Evolutionary conservation across 1,284 basidiomycete genomes (phyloP), one percentile per base, ranked within the genome.

Genomic region (Coriolopsis trogii): DNA sequence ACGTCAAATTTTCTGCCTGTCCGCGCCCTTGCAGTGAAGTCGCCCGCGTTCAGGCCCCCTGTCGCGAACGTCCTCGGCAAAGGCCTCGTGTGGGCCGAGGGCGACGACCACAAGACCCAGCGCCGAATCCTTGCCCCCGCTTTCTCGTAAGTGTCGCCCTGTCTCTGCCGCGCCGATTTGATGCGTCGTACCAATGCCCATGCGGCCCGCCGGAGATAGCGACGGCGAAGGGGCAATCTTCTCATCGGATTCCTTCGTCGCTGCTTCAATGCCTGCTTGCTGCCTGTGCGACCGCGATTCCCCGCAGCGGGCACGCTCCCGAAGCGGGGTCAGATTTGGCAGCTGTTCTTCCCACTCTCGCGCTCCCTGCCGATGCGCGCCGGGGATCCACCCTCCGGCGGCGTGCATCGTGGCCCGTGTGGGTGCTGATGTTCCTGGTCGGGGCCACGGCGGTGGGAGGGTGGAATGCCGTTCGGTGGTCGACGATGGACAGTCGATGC

Each of bases 51-150:
- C 54, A 44, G 62, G 24, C 60, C 60, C n/a, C 60, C 60, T 10
- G 60, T 61, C 12, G 60, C 60, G 39, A 64, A 62, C 53, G 55
- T 63, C 8, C 39, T 66, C 9, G 70, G 69, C 34, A 53, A 60
- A 18, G 66, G 69, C n/a, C 40, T 70, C 33, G 55, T 63, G 4
- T 66, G 61, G 60, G 66, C 64, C 7, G 66, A 70, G 56, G 68
- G 68, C 39, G 62, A 66, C 20, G 55, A 60, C 38, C 69, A 70
- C 59, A 64, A 58, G 55, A 59, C 62, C 36, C 67, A 68, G 48
- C 64, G 69, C 46, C 67, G 62, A 46, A 56, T 67, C 33, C 59
- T 70, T 50, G 61, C 61, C 20, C 63, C 67, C 13, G 68, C 69
- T n/a, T 70, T 70, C 57, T 59, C 62, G 62, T 64, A 43, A 56